Evolutionary conservation across 202 grass and related monocot species (phyloP).

Genomic region (Dendrocalamus latiflorus): DNA sequence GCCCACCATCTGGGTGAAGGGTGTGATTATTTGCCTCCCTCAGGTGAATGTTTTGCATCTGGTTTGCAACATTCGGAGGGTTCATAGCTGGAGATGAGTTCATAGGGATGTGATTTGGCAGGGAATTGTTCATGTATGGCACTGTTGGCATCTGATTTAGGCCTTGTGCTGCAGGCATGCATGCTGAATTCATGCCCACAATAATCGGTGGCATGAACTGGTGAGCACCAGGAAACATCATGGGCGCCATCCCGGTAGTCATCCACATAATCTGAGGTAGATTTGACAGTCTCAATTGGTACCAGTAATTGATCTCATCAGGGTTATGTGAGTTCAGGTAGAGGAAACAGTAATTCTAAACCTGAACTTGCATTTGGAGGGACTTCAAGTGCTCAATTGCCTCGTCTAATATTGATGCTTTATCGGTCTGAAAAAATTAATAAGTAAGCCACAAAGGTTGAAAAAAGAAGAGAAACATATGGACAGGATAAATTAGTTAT

Average conservation of each 20-base stretch:
- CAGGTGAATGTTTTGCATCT: conserved; percentile 59
- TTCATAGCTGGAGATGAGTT: conserved; percentile 47
- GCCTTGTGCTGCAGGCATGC: conserved; percentile 45
- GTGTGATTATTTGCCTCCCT: conserved; percentile 39
- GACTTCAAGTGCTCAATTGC: conserved; percentile 92
- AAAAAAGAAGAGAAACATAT: conserved; percentile 1
- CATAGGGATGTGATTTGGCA: conserved; percentile 57
- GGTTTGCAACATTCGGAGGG: conserved; percentile 41
- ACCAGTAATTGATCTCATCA: neutral
- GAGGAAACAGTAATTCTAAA: neutral
- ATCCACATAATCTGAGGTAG: conserved; percentile 86
- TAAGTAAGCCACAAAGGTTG: neutral
- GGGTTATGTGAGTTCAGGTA: neutral
- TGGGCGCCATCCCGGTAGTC: conserved; percentile 66
- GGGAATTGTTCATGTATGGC: conserved; percentile 45
- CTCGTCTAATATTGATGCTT: conserved; percentile 91
- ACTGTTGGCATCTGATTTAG: conserved; percentile 60
- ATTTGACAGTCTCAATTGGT: conserved; percentile 7
- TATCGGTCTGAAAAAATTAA: conserved; percentile 63
- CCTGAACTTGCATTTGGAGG: conserved; percentile 97
- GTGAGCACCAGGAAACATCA: conserved; percentile 73
- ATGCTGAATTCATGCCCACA: conserved; percentile 49
- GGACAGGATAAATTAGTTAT: neutral
- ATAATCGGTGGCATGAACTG: conserved; percentile 69
- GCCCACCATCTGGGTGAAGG: conserved; percentile 26